Evolutionary conservation across 1,139 yeast genomes (phyloP), one percentile per base, ranked within the genome.

Genomic region (Martiniozyma asiatica): DNA sequence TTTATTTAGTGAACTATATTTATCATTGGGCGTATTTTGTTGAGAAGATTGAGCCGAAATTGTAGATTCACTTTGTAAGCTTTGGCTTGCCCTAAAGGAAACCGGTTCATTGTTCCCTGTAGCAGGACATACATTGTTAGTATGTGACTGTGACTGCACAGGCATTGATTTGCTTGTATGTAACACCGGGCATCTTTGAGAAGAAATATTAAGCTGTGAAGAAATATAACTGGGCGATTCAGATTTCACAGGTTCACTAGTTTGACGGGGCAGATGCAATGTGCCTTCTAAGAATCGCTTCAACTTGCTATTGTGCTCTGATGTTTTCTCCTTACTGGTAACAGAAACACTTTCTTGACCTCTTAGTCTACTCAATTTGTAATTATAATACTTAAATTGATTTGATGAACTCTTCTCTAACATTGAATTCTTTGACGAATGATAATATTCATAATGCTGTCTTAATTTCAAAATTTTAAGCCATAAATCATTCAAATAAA

Each of bases 401-500:
- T 47, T 48, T 6, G 45, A 41, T 21, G 48, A 53, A 29, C 48
- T 35, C 13, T 38, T 42, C 19, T 44, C 44, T 16, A 41, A 40
- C 38, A 41, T 37, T 7, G 50, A 44, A 30, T 45, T 40, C 26
- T 44, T 47, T 25, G 47, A 41, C 29, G 50, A 41, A 31, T 51
- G 50, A 21, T 49, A 50, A 27, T 44, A 50, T 32, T 53, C 58
- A 33, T 52, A 53, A 33, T 63, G 68, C 35, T 63, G 67, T 37
- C 71, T 53, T 37, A 66, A 51, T 30, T 61, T 62, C 35, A 65
- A 56, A 14, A 66, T 64, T 40, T 65, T 69, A 19, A 65, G 58
- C 73, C 73, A 66, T 14, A 66, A 42, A 24, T 65, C 61, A 33
- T 66, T 59, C 27, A 66, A 44, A 39, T 65, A 65, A 3, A 68